A percentile compares a stretch with the other conserved stretches of the same genome.
Evolutionary conservation across 768 basidiomycete genomes (phyloP).

Genomic region (Tricholoma hemisulphureum): DNA sequence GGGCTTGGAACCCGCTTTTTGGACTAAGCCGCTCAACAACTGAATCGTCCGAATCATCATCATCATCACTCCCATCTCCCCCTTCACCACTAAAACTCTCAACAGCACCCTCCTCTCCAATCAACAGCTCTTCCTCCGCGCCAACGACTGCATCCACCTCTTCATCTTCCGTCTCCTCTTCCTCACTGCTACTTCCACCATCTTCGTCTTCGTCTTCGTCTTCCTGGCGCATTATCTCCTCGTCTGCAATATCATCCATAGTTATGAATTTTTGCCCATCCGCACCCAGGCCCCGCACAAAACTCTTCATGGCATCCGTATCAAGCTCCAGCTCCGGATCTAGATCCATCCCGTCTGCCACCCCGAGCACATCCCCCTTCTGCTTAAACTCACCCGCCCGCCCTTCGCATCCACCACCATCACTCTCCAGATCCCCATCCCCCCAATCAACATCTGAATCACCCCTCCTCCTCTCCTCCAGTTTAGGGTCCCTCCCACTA

Average conservation of each 20-base stretch:
- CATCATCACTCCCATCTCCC: slow-evolving; percentile 14
- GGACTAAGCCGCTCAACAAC: slow-evolving; percentile 41
- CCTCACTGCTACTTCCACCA: slow-evolving; percentile 28
- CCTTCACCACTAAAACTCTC: slow-evolving; percentile 28
- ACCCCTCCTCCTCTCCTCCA: slow-evolving; percentile 48
- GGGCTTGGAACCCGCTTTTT: slow-evolving; percentile 43
- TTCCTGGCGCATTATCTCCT: slow-evolving; percentile 54
- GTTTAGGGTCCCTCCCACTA: slow-evolving; percentile 33
- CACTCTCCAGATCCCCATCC: slow-evolving; percentile 61
- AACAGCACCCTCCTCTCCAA: slow-evolving; percentile 32
- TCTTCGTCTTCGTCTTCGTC: slow-evolving; percentile 35
- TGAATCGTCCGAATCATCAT: slow-evolving; percentile 36
- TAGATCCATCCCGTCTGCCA: slow-evolving; percentile 62
- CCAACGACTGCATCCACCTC: slow-evolving; percentile 36
- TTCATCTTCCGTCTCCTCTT: slow-evolving; percentile 6
- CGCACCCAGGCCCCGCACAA: slow-evolving; percentile 22
- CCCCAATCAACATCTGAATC: slow-evolving; percentile 46
- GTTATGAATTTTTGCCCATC: slow-evolving; percentile 39
- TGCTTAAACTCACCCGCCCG: no score
- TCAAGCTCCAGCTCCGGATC: slow-evolving; percentile 55
- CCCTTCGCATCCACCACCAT: slow-evolving; percentile 33
- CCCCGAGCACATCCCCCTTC: slow-evolving; percentile 10
- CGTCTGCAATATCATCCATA: slow-evolving; percentile 68
- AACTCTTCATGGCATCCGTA: slow-evolving; percentile 47
- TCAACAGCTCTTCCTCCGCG: slow-evolving; percentile 46